Conservation (phyloP, 805 yeast species). For the Barnettozyma pratensis region DNA sequence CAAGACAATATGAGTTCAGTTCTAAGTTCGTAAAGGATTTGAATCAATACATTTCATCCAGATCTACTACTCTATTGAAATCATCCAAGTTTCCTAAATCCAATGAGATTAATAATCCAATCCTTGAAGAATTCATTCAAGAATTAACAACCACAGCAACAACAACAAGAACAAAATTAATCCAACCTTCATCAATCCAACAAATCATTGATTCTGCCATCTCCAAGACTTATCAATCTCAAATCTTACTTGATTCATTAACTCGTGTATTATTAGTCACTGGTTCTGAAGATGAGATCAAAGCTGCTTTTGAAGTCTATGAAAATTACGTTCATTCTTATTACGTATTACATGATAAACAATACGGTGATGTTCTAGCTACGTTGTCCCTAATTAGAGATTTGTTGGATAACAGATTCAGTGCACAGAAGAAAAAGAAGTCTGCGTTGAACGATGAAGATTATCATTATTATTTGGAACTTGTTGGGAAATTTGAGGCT, state of each 20-base stretch:
- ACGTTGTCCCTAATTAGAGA: constrained; percentile 12
- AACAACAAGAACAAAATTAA: constrained; percentile 20
- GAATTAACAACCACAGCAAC: background rate
- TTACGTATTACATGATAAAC: constrained; percentile 29
- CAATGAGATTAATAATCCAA: constrained; percentile 26
- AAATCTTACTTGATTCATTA: constrained; percentile 29
- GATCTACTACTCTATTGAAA: constrained; percentile 17
- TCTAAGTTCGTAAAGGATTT: constrained; percentile 5
- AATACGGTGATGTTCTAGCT: constrained; percentile 34
- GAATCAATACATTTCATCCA: constrained; percentile 8
- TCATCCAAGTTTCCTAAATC: constrained; percentile 41
- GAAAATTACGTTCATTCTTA: constrained; percentile 35
- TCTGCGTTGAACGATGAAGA: constrained; percentile 9
- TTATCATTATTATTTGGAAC: constrained; percentile 7
- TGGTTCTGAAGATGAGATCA: constrained; percentile 19
- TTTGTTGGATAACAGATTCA: constrained; percentile 9
- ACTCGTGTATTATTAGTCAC: constrained; percentile 27
- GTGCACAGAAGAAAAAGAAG: background rate
- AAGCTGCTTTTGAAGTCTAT: constrained; percentile 36
- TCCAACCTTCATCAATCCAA: background rate
- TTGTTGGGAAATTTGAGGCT: constrained; percentile 7
- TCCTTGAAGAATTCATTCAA: constrained; percentile 28
- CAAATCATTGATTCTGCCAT: constrained; percentile 30
- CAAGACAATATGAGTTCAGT: background rate
- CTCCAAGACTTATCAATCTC: constrained; percentile 42